Conservation (phyloP, 1,139 yeast species). For the Blastobotrys buckinghamii region DNA sequence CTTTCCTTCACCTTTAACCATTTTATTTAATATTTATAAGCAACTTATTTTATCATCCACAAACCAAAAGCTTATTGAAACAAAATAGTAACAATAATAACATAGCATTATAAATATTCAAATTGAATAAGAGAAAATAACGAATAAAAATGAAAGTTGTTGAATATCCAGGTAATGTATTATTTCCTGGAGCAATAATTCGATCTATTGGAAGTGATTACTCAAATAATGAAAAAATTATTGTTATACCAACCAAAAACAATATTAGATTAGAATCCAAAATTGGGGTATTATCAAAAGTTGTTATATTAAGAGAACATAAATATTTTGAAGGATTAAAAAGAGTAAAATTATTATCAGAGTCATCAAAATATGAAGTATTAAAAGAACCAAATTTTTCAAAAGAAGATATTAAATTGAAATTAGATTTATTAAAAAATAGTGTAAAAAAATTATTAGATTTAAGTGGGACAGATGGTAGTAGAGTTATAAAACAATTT, state of each 20-base stretch:
- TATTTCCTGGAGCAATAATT: conserved; percentile 23
- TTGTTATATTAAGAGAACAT: conserved; percentile 4
- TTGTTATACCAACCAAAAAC: conserved; percentile 9
- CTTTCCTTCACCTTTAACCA: too few relatives aligned
- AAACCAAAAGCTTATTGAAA: too few relatives aligned
- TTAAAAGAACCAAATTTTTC: conserved; percentile 4
- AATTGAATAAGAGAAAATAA: too few relatives aligned
- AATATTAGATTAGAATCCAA: not conserved
- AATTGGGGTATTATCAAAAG: conserved; percentile 9
- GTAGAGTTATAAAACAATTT: conserved; percentile 10
- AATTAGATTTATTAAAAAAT: conserved; percentile 23
- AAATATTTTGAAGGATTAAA: conserved; percentile 12
- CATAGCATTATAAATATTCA: too few relatives aligned
- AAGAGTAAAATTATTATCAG: conserved; percentile 8
- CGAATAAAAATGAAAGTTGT: conserved; percentile 1
- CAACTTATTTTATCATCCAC: too few relatives aligned
- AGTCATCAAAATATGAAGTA: conserved; percentile 2
- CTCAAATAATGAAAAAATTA: conserved; percentile 5
- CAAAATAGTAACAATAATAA: too few relatives aligned
- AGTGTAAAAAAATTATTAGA: conserved; percentile 14
- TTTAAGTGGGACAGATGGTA: conserved; percentile 14
- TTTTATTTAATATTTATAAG: too few relatives aligned
- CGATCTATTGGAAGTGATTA: conserved; percentile 2
- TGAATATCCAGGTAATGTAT: conserved; percentile 14
- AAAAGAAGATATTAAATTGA: conserved; percentile 14